phyloP scores from a whole-genome alignment of 2,329 filamentous ascomycete genomes.

The Thermomyces lanuginosus region DNA sequence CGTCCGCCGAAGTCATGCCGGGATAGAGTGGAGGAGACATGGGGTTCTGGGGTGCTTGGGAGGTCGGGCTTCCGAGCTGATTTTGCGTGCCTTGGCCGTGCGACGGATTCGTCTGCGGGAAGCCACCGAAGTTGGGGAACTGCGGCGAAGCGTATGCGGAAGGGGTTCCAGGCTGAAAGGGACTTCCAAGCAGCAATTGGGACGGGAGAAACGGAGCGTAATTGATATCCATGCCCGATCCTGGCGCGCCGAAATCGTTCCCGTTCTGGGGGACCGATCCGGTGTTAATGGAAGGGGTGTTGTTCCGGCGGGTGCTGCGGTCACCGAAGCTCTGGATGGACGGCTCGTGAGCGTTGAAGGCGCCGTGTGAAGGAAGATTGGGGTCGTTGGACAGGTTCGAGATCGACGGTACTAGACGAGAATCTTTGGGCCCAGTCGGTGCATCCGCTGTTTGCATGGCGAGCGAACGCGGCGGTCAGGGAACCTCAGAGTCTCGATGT shows the following conservation, averaged over 20 bases:
- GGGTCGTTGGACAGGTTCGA: constrained; percentile 71
- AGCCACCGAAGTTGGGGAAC: constrained; percentile 69
- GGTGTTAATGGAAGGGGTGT: constrained; percentile 88
- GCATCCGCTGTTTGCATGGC: constrained; percentile 77
- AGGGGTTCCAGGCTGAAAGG: constrained; percentile 89
- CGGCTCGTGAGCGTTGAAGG: constrained; percentile 67
- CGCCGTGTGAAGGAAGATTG: constrained; percentile 82
- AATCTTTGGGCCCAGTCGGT: constrained; percentile 40
- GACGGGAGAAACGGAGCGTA: constrained; percentile 92
- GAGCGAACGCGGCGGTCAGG: constrained; percentile 68
- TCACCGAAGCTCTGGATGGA: constrained; percentile 65
- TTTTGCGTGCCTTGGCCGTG: constrained; percentile 42
- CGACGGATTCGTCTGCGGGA: constrained; percentile 45
- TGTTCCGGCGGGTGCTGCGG: constrained; percentile 63
- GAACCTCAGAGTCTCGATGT: too few species aligned
- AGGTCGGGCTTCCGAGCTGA: constrained; percentile 55
- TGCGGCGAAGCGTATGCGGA: constrained; percentile 79
- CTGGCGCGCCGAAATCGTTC: constrained; percentile 69
- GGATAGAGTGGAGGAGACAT: constrained; percentile 75
- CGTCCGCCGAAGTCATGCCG: constrained; percentile 69
- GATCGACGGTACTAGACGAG: constrained; percentile 51
- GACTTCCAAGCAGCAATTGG: constrained; percentile 83
- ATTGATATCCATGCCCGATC: constrained; percentile 90
- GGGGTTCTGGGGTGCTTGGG: constrained; percentile 47
- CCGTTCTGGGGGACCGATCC: constrained; percentile 44